phyloP scores from a whole-genome alignment of 768 basidiomycete genomes.

The Suillus spraguei region DNA sequence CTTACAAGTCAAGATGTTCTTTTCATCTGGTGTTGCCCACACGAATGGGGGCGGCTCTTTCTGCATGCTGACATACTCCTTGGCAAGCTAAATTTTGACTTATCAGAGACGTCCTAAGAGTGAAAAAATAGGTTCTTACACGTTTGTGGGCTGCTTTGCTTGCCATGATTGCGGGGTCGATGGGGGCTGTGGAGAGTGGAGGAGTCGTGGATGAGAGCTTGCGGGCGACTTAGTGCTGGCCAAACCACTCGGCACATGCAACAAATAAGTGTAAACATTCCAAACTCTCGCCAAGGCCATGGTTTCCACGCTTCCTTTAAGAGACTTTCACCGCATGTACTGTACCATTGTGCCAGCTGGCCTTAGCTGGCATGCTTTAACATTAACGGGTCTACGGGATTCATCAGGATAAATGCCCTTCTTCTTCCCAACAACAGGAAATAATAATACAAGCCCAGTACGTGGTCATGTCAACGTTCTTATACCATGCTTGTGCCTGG shows the following conservation, averaged over 20 bases:
- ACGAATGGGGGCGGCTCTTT: slow-evolving; percentile 93
- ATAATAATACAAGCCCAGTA: neutral
- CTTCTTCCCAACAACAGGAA: neutral
- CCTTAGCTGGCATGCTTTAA: neutral
- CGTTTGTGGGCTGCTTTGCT: slow-evolving; percentile 87
- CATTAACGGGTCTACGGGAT: neutral
- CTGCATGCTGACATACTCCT: slow-evolving; percentile 93
- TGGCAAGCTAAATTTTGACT: slow-evolving; percentile 55
- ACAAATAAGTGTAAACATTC: slow-evolving; percentile 2
- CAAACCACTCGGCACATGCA: neutral
- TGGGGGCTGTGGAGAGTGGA: slow-evolving; percentile 6
- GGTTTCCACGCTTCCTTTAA: slow-evolving; percentile 1
- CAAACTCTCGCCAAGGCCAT: neutral
- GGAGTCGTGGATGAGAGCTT: slow-evolving; percentile 19
- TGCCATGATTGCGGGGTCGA: slow-evolving; percentile 53
- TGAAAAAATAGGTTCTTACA: slow-evolving; percentile 42
- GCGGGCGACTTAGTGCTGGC: slow-evolving; percentile 4
- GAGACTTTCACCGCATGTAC: neutral
- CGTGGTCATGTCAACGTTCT: neutral
- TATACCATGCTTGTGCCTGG: neutral
- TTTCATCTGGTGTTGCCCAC: slow-evolving; percentile 95
- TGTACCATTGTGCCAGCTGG: neutral
- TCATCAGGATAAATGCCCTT: too few relatives aligned
- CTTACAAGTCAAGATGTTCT: slow-evolving; percentile 95
- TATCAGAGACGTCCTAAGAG: slow-evolving; percentile 19